Conservation (phyloP, 2,329 filamentous ascomycete species). For the Sporothrix brunneoviolacea region DNA sequence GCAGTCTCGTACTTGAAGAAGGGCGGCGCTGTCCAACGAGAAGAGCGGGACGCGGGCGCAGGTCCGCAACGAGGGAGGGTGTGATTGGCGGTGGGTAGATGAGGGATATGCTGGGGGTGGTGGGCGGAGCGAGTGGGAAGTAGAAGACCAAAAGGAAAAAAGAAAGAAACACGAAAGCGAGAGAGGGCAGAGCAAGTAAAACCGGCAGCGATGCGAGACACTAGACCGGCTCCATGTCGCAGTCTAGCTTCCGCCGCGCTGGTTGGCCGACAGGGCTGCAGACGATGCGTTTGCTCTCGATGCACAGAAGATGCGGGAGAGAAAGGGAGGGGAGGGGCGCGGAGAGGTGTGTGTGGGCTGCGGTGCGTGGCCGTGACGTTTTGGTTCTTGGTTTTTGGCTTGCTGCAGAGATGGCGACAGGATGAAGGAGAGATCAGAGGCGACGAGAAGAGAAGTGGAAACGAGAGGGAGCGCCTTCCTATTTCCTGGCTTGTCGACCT, state of each 20-base stretch:
- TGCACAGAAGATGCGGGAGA: not conserved
- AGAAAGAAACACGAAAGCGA: not conserved
- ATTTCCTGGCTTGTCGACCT: too few species aligned
- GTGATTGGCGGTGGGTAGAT: conserved; percentile 1
- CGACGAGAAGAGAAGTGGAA: too few species aligned
- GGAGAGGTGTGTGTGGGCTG: too few species aligned
- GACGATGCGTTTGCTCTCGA: conserved; percentile 3
- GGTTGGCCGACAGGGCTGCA: conserved; percentile 12
- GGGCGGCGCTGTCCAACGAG: conserved; percentile 3
- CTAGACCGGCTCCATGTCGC: not conserved
- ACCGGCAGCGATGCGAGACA: not conserved
- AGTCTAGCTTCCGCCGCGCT: not conserved
- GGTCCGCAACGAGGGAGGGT: conserved; percentile 2
- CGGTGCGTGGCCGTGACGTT: too few species aligned
- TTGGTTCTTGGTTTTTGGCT: too few species aligned
- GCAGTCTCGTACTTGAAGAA: not conserved
- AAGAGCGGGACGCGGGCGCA: not conserved
- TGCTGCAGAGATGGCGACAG: too few species aligned
- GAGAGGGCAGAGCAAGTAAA: not conserved
- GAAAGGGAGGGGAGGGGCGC: too few species aligned
- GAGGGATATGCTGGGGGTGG: not conserved
- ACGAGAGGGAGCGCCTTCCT: too few species aligned
- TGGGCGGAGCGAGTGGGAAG: not conserved
- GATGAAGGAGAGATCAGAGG: not conserved
- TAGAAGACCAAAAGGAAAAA: not conserved